These are phyloP conservation scores for Henckelia pumila DNA, from an alignment of 257 asterid species.

Conservation along the genomic window DNA sequence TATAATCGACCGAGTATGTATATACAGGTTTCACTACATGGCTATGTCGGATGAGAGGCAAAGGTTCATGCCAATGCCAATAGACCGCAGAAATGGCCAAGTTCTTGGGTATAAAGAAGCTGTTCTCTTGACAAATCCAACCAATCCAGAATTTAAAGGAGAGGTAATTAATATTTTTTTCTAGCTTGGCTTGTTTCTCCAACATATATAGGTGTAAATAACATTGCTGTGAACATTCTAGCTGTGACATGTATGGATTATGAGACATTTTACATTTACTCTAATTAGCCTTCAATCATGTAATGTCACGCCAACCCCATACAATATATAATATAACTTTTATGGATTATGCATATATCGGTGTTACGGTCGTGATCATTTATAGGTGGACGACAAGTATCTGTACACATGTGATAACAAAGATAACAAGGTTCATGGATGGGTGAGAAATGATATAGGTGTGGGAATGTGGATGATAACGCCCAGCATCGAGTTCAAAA, in stretches of 20 bases:
- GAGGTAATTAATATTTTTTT: slow-evolving; percentile 31
- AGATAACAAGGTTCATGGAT: slow-evolving; percentile 3
- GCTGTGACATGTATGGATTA: no score
- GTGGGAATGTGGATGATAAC: slow-evolving; percentile 13
- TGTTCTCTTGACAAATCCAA: slow-evolving; percentile 39
- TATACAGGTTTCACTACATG: slow-evolving; percentile 51
- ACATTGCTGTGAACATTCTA: no score
- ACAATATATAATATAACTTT: no score
- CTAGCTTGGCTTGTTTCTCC: no score
- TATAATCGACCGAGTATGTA: not conserved
- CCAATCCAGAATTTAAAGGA: slow-evolving; percentile 33
- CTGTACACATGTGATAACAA: not conserved
- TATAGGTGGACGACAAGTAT: slow-evolving; percentile 3
- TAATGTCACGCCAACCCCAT: no score
- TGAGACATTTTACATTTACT: no score
- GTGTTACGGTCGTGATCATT: no score
- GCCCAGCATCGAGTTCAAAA: not conserved
- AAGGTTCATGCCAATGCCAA: slow-evolving; percentile 48
- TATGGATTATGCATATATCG: no score
- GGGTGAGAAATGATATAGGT: not conserved
- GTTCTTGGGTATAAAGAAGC: slow-evolving; percentile 50
- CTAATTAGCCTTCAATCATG: no score
- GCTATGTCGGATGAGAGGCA: slow-evolving; percentile 56
- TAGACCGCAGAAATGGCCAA: slow-evolving; percentile 36
- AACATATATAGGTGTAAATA: no score